Evolutionary conservation across 2,329 filamentous ascomycete species (phyloP).

Genomic region (Colletotrichum eleusines): DNA sequence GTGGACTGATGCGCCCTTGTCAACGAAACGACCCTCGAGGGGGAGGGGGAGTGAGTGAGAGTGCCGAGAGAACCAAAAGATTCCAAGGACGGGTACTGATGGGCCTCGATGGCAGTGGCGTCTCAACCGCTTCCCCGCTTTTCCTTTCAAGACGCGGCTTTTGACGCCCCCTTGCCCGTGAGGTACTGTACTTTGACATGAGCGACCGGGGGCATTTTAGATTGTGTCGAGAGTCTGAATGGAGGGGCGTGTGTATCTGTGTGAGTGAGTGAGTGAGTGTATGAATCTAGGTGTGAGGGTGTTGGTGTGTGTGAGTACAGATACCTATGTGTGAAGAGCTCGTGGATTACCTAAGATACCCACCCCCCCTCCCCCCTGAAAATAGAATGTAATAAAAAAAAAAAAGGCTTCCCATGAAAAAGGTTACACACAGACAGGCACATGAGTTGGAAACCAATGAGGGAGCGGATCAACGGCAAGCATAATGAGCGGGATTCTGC

Average conservation of each 20-base stretch:
- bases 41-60: conserved; percentile 1
- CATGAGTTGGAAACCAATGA: conserved; percentile 32
- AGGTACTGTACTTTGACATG: conserved; percentile 1
- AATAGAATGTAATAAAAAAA: background rate
- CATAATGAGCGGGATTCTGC: conserved; percentile 19
- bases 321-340: background rate
- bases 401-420: conserved; percentile 10
- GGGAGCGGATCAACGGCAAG: conserved; percentile 33
- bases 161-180: conserved; percentile 19
- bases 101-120: conserved; percentile 13
- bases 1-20: conserved; percentile 14
- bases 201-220: conserved; percentile 1
- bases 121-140: conserved; percentile 29
- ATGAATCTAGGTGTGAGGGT: too few species aligned
- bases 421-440: background rate
- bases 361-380: background rate
- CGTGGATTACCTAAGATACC: background rate
- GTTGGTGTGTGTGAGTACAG: background rate
- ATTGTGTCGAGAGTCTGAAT: conserved; percentile 1
- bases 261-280: background rate
- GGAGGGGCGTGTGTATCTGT: too few species aligned
- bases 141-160: conserved; percentile 28
- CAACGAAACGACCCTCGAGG: conserved; percentile 5
- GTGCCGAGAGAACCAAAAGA: background rate
- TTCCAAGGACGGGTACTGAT: conserved; percentile 20